phyloP scores from a whole-genome alignment of 164 flowering plant species.

The Tinospora cordifolia region DNA sequence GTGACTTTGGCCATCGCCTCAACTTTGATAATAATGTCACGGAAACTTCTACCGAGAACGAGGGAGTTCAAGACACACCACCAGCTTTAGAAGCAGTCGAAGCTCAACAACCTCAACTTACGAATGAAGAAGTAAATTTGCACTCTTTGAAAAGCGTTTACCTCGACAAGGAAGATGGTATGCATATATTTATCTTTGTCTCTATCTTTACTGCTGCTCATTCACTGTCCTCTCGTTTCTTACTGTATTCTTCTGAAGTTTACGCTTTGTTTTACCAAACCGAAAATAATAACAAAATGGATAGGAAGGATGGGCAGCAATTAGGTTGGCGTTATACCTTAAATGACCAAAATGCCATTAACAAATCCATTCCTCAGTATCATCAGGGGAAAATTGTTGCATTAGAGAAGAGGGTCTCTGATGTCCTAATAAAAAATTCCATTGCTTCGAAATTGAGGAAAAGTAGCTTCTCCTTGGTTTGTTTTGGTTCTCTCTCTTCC shows the following conservation, averaged over 20 bases:
- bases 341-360: constrained; percentile 5
- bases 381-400: background rate
- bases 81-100: background rate
- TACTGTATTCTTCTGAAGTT: no score
- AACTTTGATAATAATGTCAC: background rate
- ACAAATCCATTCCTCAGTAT: background rate
- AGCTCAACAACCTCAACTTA: background rate
- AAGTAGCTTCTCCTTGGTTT: background rate
- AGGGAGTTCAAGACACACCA: background rate
- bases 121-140: background rate
- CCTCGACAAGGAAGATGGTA: constrained; percentile 3
- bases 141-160: background rate
- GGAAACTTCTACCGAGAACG: background rate
- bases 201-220: background rate
- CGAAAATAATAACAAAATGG: background rate
- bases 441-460: background rate
- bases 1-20: background rate
- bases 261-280: background rate
- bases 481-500: background rate
- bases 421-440: background rate
- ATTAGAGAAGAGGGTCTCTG: background rate
- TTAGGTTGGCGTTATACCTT: background rate
- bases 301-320: background rate
- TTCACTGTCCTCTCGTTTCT: background rate
- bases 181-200: background rate